Conservation (phyloP, 202 grass and related monocot genomes). For the Panicum hallii region DNA sequence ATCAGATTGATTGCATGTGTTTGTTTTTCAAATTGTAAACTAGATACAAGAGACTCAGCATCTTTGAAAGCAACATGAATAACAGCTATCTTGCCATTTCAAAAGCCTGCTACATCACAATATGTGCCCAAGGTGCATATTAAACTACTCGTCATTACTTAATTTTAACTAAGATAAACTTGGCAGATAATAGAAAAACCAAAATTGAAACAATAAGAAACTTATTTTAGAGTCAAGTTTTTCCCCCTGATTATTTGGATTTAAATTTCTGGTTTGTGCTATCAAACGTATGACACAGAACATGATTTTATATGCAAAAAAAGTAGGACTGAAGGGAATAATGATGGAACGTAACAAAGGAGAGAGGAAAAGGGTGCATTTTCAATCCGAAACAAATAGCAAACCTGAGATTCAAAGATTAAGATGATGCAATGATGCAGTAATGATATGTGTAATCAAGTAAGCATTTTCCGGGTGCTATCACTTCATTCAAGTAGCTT, state of each 20-base stretch:
- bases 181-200: background rate
- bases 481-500: background rate
- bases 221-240: constrained; percentile 10
- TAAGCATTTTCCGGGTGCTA: background rate
- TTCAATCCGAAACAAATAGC: constrained; percentile 3
- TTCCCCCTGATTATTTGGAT: background rate
- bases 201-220: background rate
- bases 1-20: background rate
- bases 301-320: constrained; percentile 13
- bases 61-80: background rate
- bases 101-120: background rate
- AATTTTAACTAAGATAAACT: constrained; percentile 8
- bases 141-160: background rate
- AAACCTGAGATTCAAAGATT: constrained; percentile 28
- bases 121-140: background rate
- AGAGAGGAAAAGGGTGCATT: background rate
- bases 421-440: background rate
- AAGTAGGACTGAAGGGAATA: constrained; percentile 10
- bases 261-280: background rate
- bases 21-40: background rate
- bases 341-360: background rate
- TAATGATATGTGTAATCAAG: background rate
- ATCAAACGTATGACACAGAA: background rate
- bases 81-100: background rate
- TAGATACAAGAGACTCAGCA: constrained; percentile 25